Conservation (phyloP, 495 filamentous ascomycete genomes). For the Penicillium taxi region DNA sequence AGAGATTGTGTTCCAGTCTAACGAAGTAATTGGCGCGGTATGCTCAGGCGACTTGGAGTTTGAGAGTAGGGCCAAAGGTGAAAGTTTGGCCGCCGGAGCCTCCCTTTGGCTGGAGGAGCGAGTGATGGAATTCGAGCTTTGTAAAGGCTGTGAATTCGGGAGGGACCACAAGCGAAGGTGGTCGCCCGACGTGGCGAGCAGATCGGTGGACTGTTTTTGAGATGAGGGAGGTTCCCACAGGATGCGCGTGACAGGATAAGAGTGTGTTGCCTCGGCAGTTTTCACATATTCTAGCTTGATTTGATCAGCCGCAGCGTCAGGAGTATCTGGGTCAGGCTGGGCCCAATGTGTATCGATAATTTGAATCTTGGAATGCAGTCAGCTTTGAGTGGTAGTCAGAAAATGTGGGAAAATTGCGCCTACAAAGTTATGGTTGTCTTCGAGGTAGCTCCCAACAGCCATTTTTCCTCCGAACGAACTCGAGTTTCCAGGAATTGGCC, state of each 20-base stretch:
- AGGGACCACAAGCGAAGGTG: slow-evolving; percentile 95
- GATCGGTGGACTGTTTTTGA: slow-evolving; percentile 91
- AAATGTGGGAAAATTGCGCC: slow-evolving; percentile 13
- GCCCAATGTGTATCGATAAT: slow-evolving; percentile 81
- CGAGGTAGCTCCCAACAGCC: slow-evolving; percentile 89
- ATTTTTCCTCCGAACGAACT: slow-evolving; percentile 78
- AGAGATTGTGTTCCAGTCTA: slow-evolving; percentile 96
- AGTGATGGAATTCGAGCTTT: slow-evolving; percentile 64
- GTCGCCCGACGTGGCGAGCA: slow-evolving; percentile 93
- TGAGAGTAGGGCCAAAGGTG: slow-evolving; percentile 84
- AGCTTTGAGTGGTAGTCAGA: slow-evolving; percentile 7
- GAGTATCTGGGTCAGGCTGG: slow-evolving; percentile 57
- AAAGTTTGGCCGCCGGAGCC: slow-evolving; percentile 70
- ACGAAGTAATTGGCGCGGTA: slow-evolving; percentile 87
- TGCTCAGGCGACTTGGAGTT: slow-evolving; percentile 99
- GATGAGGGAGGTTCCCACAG: slow-evolving; percentile 97
- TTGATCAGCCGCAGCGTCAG: slow-evolving; percentile 57
- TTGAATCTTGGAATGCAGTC: slow-evolving; percentile 64
- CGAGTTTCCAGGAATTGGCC: slow-evolving; percentile 63
- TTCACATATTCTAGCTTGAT: slow-evolving; percentile 84
- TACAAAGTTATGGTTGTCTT: slow-evolving; percentile 97
- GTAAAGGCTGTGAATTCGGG: slow-evolving; percentile 45
- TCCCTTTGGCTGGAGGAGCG: slow-evolving; percentile 56
- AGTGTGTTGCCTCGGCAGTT: slow-evolving; percentile 95
- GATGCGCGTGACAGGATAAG: slow-evolving; percentile 92